These are phyloP conservation scores for Musa schizocarpa DNA, from an alignment of 176 grass and related monocot species.

Conservation along the genomic window DNA sequence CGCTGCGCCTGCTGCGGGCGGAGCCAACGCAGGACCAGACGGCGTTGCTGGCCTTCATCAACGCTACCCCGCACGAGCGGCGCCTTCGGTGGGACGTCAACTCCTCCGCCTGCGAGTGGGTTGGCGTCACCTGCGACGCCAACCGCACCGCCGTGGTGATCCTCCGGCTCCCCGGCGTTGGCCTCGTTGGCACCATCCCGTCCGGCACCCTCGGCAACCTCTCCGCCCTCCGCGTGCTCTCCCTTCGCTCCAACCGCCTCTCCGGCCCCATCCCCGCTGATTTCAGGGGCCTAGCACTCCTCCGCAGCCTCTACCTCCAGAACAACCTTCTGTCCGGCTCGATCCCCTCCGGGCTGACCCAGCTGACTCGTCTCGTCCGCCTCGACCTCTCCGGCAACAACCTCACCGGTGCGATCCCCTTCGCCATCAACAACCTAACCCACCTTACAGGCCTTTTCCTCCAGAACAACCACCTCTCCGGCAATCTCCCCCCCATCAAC, in stretches of 20 bases:
- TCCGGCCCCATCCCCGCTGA: conserved; percentile 42
- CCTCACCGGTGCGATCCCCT: conserved; percentile 51
- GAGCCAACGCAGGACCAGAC: conserved; percentile 36
- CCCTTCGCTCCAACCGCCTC: conserved; percentile 72
- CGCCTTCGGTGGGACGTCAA: conserved; percentile 35
- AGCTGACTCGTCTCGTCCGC: conserved; percentile 35
- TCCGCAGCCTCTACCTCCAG: conserved; percentile 43
- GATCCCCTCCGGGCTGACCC: conserved; percentile 47
- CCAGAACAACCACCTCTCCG: conserved; percentile 57
- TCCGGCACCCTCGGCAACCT: conserved; percentile 31
- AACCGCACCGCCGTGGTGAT: conserved; percentile 30
- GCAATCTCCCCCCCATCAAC: conserved; percentile 47
- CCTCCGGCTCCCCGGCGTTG: conserved; percentile 55
- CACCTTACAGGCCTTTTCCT: conserved; percentile 53
- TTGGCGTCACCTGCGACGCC: conserved; percentile 49
- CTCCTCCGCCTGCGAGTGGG: conserved; percentile 45
- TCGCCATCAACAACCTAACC: conserved; percentile 39
- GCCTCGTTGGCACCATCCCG: conserved; percentile 43
- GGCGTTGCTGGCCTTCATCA: conserved; percentile 47
- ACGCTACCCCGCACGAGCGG: conserved; percentile 39
- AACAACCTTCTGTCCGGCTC: conserved; percentile 57
- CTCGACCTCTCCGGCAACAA: conserved; percentile 67
- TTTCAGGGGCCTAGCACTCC: conserved; percentile 27
- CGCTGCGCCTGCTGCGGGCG: background rate
- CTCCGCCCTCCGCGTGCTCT: conserved; percentile 31